Evolutionary conservation across 352 stramenopile species (phyloP).

Genomic region (Phytopythium sindhum): DNA sequence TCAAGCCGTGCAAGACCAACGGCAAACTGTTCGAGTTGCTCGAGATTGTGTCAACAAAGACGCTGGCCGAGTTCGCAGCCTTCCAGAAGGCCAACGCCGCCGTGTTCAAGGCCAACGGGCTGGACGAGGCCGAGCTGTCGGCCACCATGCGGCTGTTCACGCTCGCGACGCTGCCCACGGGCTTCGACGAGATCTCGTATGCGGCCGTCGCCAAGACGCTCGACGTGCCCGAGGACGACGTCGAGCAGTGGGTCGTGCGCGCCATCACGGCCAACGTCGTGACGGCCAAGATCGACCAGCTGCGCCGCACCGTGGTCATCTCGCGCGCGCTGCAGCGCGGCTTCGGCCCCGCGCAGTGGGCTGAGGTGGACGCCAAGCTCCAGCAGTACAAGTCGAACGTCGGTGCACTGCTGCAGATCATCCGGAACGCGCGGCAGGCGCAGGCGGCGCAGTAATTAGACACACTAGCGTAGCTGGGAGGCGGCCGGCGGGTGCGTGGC

Average conservation of each 20-base stretch:
- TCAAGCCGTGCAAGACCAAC: slow-evolving; percentile 46
- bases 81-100: slow-evolving; percentile 75
- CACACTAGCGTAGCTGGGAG: slow-evolving; percentile 3
- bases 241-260: slow-evolving; percentile 94
- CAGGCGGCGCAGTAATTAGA: slow-evolving; percentile 54
- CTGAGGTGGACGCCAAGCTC: slow-evolving; percentile 85
- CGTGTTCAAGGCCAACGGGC: slow-evolving; percentile 57
- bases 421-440: slow-evolving; percentile 64
- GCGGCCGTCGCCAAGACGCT: slow-evolving; percentile 79
- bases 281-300: slow-evolving; percentile 94
- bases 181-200: slow-evolving; percentile 92
- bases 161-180: slow-evolving; percentile 87
- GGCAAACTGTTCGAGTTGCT: slow-evolving; percentile 82
- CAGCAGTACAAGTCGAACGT: slow-evolving; percentile 94
- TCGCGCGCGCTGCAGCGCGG: slow-evolving; percentile 66
- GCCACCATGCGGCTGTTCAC: slow-evolving; percentile 92
- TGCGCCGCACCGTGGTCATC: slow-evolving; percentile 88
- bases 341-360: slow-evolving; percentile 91
- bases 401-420: slow-evolving; percentile 82
- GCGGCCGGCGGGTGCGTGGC: not conserved
- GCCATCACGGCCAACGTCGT: slow-evolving; percentile 90
- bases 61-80: slow-evolving; percentile 84
- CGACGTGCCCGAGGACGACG: slow-evolving; percentile 76
- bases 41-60: slow-evolving; percentile 92
- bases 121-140: slow-evolving; percentile 57